phyloP scores from a whole-genome alignment of 805 yeast genomes.

The Ogataea minuta region DNA sequence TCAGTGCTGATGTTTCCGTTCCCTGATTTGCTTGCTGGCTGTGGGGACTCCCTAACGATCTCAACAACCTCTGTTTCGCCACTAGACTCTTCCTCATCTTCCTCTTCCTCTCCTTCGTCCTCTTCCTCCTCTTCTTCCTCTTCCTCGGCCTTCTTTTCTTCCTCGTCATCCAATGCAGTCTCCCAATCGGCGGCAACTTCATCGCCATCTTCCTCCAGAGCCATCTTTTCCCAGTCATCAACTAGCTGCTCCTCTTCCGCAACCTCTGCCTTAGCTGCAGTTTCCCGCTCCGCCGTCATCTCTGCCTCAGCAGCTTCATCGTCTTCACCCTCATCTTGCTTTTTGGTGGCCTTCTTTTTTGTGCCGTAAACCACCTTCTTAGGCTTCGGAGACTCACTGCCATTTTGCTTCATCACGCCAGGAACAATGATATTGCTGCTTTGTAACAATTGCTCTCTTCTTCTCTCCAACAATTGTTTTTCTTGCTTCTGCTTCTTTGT shows the following conservation, averaged over 20 bases:
- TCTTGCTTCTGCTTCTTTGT: slow-evolving; percentile 96
- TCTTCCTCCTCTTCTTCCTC: slow-evolving; percentile 31
- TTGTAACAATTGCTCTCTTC: slow-evolving; percentile 80
- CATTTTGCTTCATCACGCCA: slow-evolving; percentile 49
- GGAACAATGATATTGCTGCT: slow-evolving; percentile 72
- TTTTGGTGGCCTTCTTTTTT: slow-evolving; percentile 56
- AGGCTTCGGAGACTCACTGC: slow-evolving; percentile 39
- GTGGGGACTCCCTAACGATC: slow-evolving; percentile 26
- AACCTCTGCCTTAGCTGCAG: slow-evolving; percentile 44
- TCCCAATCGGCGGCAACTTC: slow-evolving; percentile 58
- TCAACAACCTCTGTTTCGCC: slow-evolving; percentile 22
- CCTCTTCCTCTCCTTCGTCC: slow-evolving; percentile 23
- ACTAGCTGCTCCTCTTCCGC: slow-evolving; percentile 43
- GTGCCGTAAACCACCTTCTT: slow-evolving; percentile 70
- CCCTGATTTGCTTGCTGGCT: slow-evolving; percentile 15
- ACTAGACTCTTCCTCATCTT: slow-evolving; percentile 26
- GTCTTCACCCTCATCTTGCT: slow-evolving; percentile 32
- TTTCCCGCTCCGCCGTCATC: slow-evolving; percentile 15
- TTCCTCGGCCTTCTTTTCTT: slow-evolving; percentile 35
- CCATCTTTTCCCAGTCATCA: slow-evolving; percentile 86
- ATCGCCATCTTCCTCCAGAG: slow-evolving; percentile 47
- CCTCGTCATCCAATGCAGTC: slow-evolving; percentile 35
- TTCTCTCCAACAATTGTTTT: slow-evolving; percentile 78
- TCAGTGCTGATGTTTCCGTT: slow-evolving; percentile 22
- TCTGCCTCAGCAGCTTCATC: slow-evolving; percentile 33